Base-by-base conservation (phyloP, 768 basidiomycete species). In the Leucocoprinus birnbaumii region DNA sequence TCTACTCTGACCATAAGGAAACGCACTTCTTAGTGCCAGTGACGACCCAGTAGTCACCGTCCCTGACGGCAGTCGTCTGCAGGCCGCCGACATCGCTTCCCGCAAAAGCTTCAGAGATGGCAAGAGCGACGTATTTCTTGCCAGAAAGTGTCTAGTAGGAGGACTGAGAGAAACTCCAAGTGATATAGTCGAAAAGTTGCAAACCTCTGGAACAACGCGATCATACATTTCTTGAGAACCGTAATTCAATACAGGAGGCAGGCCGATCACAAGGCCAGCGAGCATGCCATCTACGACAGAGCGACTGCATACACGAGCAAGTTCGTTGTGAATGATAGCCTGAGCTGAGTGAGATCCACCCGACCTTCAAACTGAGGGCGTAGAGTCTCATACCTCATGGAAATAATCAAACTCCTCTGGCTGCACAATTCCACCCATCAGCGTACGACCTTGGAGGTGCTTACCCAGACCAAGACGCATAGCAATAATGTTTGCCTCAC, bases 381-480 rank as follows among this genome's bases (percentile, higher is more conserved):
- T n/a, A n/a, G 24, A 40, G 13, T 31, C 16, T 3, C 62, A 10
- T 53, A 86, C 88, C 76, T 92, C 95, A 64, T 97, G 88, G 78
- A 98, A 98, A 65, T 95, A 94, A 68, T 97, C 91, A 62, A 89
- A 98, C 61, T 94, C 87, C 64, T 91, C 90, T 3, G 89, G 84
- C 48, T 82, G 82, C 43, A 91, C 79, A 18, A 84, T 68, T 10
- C 92, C 93, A 24, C 83, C 87, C 71, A 94, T 84, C 1, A 97
- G 71, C 10, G 74, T 82, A 37, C 82, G 78, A 0, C 94, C 92
- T 65, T 89, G 74, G 19, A 97, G 79, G 65, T 95, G 91, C 67
- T 91, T 91, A 18, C 91, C 91, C 2, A 93, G 94, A 1, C 94
- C 94, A 50, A 94, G 78, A 3, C 94, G 83, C 93, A 97, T 95